phyloP scores from a whole-genome alignment of 768 basidiomycete genomes.

The Lactarius pseudohatsudake region DNA sequence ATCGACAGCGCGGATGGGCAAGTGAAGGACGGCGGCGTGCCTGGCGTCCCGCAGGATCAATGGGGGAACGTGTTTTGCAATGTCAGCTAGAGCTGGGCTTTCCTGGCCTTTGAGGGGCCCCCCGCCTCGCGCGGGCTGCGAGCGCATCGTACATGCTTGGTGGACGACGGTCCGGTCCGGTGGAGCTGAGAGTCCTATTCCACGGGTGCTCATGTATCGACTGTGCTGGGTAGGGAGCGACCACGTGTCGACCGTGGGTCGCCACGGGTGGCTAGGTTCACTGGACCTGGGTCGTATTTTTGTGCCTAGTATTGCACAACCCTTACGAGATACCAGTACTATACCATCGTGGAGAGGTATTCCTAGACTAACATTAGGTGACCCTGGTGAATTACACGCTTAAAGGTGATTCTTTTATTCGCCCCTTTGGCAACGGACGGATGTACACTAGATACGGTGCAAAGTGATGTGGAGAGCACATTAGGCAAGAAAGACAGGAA shows the following conservation, averaged over 20 bases:
- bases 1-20: constrained; percentile 56
- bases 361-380: neutral
- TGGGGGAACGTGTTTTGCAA: constrained; percentile 84
- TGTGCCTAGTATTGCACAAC: neutral
- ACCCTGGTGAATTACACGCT: neutral
- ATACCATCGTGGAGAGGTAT: neutral
- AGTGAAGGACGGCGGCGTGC: constrained; percentile 47
- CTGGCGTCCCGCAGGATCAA: constrained; percentile 57
- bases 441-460: constrained; percentile 13
- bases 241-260: neutral
- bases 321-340: neutral
- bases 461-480: constrained; percentile 3
- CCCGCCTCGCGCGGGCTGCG: neutral
- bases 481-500: constrained; percentile 4
- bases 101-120: neutral
- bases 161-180: neutral
- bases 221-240: neutral
- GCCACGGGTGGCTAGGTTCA: neutral
- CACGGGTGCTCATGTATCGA: neutral
- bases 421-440: neutral
- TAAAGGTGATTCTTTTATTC: neutral
- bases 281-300: neutral
- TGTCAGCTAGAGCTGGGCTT: constrained; percentile 26
- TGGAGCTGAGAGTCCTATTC: neutral
- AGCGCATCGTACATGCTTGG: neutral